Conservation (phyloP, 148 eudicot genomes). For the Simmondsia chinensis region DNA sequence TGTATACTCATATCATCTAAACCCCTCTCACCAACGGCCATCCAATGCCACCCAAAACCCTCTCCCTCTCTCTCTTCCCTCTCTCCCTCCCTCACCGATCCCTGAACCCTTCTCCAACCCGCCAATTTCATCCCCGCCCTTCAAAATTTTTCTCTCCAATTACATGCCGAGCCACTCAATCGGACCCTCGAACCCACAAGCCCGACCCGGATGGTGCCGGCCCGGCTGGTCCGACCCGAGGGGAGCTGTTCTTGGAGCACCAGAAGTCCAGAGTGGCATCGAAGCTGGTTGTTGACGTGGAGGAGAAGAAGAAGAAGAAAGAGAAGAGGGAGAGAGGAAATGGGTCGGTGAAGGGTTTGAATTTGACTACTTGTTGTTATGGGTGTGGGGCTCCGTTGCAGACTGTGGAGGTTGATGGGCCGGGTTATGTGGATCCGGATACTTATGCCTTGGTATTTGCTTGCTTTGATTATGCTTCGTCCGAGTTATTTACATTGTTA, state of each 20-base stretch:
- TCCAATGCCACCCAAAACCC: conserved; percentile 58
- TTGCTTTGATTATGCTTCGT: too few species aligned
- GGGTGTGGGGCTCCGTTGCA: conserved; percentile 98
- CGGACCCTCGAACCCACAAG: conserved; percentile 17
- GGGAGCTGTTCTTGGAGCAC: conserved; percentile 54
- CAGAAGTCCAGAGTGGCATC: conserved; percentile 46
- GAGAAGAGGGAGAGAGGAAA: conserved; percentile 29
- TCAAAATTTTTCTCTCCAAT: conserved; percentile 20
- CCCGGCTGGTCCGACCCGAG: conserved; percentile 63
- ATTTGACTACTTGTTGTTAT: conserved; percentile 45
- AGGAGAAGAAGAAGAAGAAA: conserved; percentile 36
- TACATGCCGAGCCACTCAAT: conserved; percentile 18
- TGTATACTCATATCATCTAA: too few species aligned
- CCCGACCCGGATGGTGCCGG: conserved; percentile 52
- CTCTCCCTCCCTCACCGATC: conserved; percentile 17
- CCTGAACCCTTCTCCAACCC: conserved; percentile 13
- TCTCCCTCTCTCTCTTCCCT: conserved; percentile 22
- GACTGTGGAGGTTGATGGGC: conserved; percentile 54
- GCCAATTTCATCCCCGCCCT: conserved; percentile 11
- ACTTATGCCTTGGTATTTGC: conserved; percentile 63
- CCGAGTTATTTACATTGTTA: too few species aligned
- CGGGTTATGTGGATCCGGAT: conserved; percentile 75
- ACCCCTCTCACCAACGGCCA: conserved; percentile 8
- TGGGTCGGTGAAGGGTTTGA: conserved; percentile 21
- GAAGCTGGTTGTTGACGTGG: conserved; percentile 16